Evolutionary conservation across 106 monocot species (phyloP), one percentile per base, ranked within the genome.

Genomic region (Dendrobium nobile): DNA sequence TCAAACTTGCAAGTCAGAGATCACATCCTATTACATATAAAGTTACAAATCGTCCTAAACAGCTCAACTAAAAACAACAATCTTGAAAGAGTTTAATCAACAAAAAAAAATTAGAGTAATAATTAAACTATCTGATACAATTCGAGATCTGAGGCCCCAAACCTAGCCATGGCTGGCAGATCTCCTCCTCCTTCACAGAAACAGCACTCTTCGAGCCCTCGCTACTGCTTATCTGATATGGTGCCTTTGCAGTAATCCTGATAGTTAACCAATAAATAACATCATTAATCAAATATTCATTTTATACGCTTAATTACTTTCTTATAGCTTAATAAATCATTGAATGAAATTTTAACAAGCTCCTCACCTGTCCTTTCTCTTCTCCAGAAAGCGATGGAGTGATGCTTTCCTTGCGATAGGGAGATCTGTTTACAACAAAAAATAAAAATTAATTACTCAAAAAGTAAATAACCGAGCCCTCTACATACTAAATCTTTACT

Each of bases 331-430:
- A 72, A 37, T 72, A 13, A 44, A 74, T 7, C 37, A 4, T 44
- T n/a, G n/a, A 43, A 74, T 9, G 9, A 76, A 76, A 75, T 43
- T 41, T 7, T 42, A 20, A 19, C 5, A 45, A 4, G 27, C 0
- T 76, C 17, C 80, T 56, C 77, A 94, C 94, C 94, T 65, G 48
- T 92, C 89, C 85, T 90, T 93, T 84, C 93, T 90, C 84, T 90
- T 95, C 88, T 95, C 92, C n/a, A 95, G 82, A 84, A 95, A 95
- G 37, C 90, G 83, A 47, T 88, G 83, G n/a, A 95, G 92, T 0
- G 94, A 92, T 17, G 82, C 84, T 78, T 84, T 90, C 65, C 92
- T 89, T 40, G 86, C 87, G 31, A 94, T 83, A 1, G 94, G 94
- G 47, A 88, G 80, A 84, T 79, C 90, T 83, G 78, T 79, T 22